A percentile compares a stretch with the other conserved stretches of the same genome.
These are phyloP conservation scores for Tuber calosporum DNA, from an alignment of 495 filamentous ascomycete species.

Conservation along the genomic window DNA sequence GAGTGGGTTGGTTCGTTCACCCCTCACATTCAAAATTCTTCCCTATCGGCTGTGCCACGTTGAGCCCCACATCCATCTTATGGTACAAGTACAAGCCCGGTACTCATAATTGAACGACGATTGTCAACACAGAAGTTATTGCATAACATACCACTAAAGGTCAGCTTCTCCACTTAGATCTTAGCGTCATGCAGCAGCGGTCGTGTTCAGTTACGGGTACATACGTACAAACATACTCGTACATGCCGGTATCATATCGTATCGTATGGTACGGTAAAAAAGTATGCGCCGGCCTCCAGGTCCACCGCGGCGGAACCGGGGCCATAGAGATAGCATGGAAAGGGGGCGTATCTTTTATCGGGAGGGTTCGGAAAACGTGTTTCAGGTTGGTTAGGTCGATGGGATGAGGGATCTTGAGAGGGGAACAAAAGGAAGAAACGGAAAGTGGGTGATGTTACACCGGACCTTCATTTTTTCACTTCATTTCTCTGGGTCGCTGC, in stretches of 20 bases:
- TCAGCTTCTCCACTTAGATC: too few relatives aligned
- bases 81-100: not conserved
- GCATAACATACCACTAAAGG: too few relatives aligned
- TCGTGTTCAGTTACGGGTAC: too few relatives aligned
- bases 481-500: not conserved
- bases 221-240: not conserved
- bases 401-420: not conserved
- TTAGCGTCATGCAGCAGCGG: too few relatives aligned
- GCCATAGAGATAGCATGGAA: not conserved
- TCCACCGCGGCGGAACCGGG: not conserved
- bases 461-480: not conserved
- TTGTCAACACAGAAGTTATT: too few relatives aligned
- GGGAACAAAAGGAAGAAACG: not conserved
- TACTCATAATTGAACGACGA: too few relatives aligned
- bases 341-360: not conserved
- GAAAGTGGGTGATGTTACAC: not conserved
- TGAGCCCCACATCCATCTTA: not conserved
- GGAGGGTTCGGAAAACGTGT: conserved; percentile 4
- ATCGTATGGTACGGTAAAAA: not conserved
- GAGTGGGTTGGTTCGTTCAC: not conserved
- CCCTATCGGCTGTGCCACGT: not conserved
- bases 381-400: not conserved
- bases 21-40: not conserved
- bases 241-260: not conserved
- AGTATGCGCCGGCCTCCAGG: not conserved